Evolutionary conservation across 371 early-diverging fungal genomes (phyloP), one percentile per base, ranked within the genome.

Genomic region (Rhizomucor miehei): DNA sequence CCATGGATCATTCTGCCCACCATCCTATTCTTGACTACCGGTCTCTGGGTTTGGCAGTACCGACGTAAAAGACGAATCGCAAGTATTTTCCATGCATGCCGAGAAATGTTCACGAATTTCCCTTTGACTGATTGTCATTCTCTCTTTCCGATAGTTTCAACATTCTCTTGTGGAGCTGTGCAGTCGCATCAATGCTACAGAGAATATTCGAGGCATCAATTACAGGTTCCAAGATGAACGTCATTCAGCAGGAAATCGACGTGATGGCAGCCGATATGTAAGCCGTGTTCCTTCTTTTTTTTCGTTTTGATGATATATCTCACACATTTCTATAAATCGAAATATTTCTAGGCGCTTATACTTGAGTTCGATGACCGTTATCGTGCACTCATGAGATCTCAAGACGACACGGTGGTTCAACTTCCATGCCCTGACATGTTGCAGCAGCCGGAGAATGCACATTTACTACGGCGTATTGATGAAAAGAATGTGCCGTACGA

Each of bases 191-290:
- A 77, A 77, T 68, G 74, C 74, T 10, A 77, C 75, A 13, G 75
- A 74, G 37, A 77, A 77, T 23, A 72, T 77, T 36, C 60, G 69
- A 16, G 77, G 75, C 2, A 74, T 77, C 16, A 66, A 74, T 34
- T 73, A 66, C 51, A 59, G 66, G 2, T 64, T 77, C 19, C 60
- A 54, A 40, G 69, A 66, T 29, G 62, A 69, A 38, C 38, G 10
- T 9, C 14, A 38, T 38, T 10, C 38, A 38, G 14, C 14, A 14
- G 14, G 10, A 38, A 38, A 38, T 38, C 14, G 38, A 14, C 14
- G 38, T 14, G 10, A 10, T 9, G 9, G 38, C 10, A 38, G 14
- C 38, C 9, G 9, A 9, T 10, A 38, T 41, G 62, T n/a, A 37
- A 19, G 24, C 19, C 13, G 34, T 9, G 12, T 8, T 12, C 50